Percentiles rank a stretch among this genome's conserved stretches.
phyloP scores from a whole-genome alignment of 768 basidiomycete species.

The Amanita fuliginea region DNA sequence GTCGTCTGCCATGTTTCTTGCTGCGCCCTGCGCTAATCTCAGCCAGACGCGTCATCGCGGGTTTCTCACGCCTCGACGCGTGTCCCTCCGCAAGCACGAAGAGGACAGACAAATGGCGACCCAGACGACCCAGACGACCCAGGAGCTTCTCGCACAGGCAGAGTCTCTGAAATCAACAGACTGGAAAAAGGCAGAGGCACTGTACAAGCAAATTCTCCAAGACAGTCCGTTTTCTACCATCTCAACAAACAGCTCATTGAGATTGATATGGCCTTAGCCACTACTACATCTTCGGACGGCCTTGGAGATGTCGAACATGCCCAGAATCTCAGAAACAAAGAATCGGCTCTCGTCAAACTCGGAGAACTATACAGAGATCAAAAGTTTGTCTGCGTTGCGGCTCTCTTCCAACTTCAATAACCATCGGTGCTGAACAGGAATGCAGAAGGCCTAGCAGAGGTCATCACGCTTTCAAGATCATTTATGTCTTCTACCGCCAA shows the following conservation, averaged over 20 bases:
- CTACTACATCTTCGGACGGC: constrained; percentile 12
- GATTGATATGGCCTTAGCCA: background rate
- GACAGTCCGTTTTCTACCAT: constrained; percentile 16
- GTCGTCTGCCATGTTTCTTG: constrained; percentile 65
- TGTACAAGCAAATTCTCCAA: constrained; percentile 64
- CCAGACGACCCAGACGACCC: constrained; percentile 25
- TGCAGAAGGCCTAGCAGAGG: constrained; percentile 72
- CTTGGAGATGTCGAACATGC: constrained; percentile 32
- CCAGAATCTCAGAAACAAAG: constrained; percentile 66
- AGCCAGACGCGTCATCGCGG: constrained; percentile 23
- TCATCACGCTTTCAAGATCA: constrained; percentile 71
- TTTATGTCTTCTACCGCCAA: constrained; percentile 95
- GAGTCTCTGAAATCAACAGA: constrained; percentile 30
- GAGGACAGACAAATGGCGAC: constrained; percentile 8
- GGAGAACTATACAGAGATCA: constrained; percentile 82
- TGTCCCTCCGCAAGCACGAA: constrained; percentile 12
- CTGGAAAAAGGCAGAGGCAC: constrained; percentile 52
- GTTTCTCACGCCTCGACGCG: constrained; percentile 23
- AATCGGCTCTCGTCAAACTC: constrained; percentile 73
- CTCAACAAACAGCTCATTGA: background rate
- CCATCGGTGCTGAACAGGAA: constrained; percentile 40
- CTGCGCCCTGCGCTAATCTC: constrained; percentile 7
- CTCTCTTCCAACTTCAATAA: background rate
- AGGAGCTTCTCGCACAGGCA: constrained; percentile 48
- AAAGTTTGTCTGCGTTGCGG: constrained; percentile 37